Conservation (phyloP, 1,139 yeast species). For the Citeromyces hawaiiensis region DNA sequence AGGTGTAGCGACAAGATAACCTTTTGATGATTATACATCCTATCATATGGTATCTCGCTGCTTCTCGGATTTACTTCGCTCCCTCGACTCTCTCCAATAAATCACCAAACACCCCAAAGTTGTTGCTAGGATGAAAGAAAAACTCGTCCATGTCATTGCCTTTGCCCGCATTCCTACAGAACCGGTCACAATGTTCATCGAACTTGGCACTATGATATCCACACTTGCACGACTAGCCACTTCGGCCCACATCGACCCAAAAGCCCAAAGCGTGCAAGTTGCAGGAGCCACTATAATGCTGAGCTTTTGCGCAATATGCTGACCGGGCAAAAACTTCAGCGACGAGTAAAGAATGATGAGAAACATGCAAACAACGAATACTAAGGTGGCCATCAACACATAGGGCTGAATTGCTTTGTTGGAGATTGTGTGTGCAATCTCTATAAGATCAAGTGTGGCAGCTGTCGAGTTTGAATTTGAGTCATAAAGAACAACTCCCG, state of each 20-base stretch:
- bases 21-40: neutral
- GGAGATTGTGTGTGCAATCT: conserved; percentile 27
- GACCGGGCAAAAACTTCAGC: conserved; percentile 35
- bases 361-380: conserved; percentile 28
- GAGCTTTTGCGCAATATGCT: conserved; percentile 18
- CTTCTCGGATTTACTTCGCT: neutral
- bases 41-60: neutral
- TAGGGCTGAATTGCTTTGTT: conserved; percentile 38
- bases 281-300: conserved; percentile 23
- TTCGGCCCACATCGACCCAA: conserved; percentile 58
- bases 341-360: conserved; percentile 26
- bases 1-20: no score
- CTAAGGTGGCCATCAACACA: conserved; percentile 33
- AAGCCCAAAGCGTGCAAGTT: conserved; percentile 43
- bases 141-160: conserved; percentile 49
- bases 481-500: conserved; percentile 20
- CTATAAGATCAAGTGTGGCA: conserved; percentile 24
- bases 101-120: conserved; percentile 8
- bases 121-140: conserved; percentile 27
- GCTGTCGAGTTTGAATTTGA: conserved; percentile 15
- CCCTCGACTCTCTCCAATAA: conserved; percentile 1
- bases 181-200: conserved; percentile 34
- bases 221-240: conserved; percentile 39
- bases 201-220: conserved; percentile 31
- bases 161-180: conserved; percentile 39